phyloP scores from a whole-genome alignment of 306 rosid species.

The Cicer judaicum region DNA sequence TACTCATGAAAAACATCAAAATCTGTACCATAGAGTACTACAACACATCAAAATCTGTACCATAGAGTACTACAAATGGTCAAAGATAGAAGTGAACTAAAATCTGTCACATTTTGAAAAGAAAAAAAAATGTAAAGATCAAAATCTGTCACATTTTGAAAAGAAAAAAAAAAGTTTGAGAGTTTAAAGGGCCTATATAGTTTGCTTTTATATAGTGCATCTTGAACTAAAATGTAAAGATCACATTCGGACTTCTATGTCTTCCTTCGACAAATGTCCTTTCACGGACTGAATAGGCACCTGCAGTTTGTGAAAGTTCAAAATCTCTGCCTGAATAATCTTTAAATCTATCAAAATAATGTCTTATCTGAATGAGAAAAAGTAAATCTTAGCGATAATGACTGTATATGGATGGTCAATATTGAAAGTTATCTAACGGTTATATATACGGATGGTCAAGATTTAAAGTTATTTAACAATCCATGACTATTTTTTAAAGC shows the following conservation, averaged over 20 bases:
- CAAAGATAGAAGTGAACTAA: neutral
- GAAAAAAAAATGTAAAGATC: no score
- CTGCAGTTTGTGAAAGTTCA: conserved; percentile 51
- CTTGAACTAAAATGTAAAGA: conserved; percentile 14
- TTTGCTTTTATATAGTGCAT: neutral
- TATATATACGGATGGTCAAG: no score
- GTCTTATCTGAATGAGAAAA: no score
- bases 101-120: no score
- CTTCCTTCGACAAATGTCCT: conserved; percentile 76
- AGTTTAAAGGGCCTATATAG: neutral
- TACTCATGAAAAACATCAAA: neutral
- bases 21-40: neutral
- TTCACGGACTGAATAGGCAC: conserved; percentile 81
- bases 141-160: conserved; percentile 12
- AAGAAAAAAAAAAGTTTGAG: neutral
- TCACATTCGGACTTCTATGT: conserved; percentile 81
- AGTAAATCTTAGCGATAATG: no score
- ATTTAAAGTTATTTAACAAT: no score
- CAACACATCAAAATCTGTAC: no score
- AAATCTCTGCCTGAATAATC: conserved; percentile 7
- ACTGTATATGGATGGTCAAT: no score
- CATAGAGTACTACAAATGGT: conserved; percentile 15
- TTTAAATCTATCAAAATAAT: neutral
- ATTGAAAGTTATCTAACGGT: no score
- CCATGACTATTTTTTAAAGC: no score